Evolutionary conservation across 371 early-diverging fungal species (phyloP).

Genomic region (Mortierella sp.): DNA sequence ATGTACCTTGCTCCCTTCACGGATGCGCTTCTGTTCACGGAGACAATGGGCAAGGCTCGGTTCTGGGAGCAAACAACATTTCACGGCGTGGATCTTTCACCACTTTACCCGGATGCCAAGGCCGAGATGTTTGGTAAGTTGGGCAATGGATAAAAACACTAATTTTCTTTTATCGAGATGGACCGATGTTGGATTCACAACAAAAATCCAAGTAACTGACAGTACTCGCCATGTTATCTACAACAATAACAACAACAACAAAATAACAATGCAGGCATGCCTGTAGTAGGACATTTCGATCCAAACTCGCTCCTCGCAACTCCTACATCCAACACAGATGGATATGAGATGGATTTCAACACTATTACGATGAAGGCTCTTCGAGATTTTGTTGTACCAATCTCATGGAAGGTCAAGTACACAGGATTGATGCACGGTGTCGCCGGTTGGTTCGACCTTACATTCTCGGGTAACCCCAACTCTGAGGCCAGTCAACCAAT

Average conservation of each 20-base stretch:
- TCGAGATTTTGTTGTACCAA: conserved; percentile 86
- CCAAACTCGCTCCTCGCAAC: conserved; percentile 83
- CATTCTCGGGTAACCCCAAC: conserved; percentile 65
- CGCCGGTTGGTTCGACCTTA: conserved; percentile 97
- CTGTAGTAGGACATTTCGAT: conserved; percentile 96
- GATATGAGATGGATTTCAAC: conserved; percentile 84
- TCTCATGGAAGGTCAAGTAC: conserved; percentile 83
- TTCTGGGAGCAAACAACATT: conserved; percentile 91
- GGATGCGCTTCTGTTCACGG: conserved; percentile 86
- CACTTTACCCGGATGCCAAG: conserved; percentile 83
- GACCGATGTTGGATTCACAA: too few relatives aligned
- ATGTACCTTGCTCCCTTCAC: conserved; percentile 92
- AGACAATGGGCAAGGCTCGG: conserved; percentile 92
- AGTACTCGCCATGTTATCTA: too few relatives aligned
- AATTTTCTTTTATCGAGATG: background rate
- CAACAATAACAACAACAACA: background rate
- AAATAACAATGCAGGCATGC: conserved; percentile 62
- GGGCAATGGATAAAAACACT: too few relatives aligned
- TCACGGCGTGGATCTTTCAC: conserved; percentile 93
- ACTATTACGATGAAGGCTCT: conserved; percentile 82
- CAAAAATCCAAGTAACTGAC: too few relatives aligned
- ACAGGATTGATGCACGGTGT: conserved; percentile 96
- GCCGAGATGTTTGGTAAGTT: conserved; percentile 85
- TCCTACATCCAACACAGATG: conserved; percentile 61
- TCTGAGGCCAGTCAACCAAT: conserved; percentile 47